These are phyloP conservation scores for Schizonepeta tenuifolia DNA, from an alignment of 257 asterid species.

Conservation along the genomic window DNA sequence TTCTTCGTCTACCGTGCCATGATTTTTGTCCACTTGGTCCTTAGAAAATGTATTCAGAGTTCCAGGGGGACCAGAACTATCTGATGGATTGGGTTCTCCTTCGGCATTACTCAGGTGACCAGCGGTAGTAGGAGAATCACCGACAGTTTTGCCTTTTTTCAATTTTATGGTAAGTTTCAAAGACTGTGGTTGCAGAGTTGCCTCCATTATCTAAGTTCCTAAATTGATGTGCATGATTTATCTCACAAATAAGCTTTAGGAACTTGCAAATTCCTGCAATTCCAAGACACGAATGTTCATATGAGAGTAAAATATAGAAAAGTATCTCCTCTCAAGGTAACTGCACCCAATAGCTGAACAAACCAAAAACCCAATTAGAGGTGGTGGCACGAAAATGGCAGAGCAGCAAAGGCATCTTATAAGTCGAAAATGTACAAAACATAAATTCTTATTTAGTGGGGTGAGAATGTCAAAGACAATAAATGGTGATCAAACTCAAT, in stretches of 20 bases:
- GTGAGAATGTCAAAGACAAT: background rate
- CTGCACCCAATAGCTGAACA: background rate
- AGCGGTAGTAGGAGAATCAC: constrained; percentile 33
- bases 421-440: background rate
- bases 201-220: constrained; percentile 38
- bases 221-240: constrained; percentile 5
- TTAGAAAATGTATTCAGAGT: constrained; percentile 36
- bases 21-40: constrained; percentile 45
- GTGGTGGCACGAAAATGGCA: background rate
- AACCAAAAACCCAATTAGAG: background rate
- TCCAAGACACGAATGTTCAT: background rate
- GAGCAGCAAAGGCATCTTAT: background rate
- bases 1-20: constrained; percentile 44
- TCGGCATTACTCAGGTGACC: constrained; percentile 36
- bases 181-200: constrained; percentile 38
- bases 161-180: constrained; percentile 45
- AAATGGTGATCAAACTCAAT: background rate
- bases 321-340: background rate
- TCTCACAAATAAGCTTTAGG: background rate
- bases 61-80: constrained; percentile 33
- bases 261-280: constrained; percentile 18
- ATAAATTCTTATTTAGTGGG: background rate
- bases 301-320: background rate
- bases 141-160: constrained; percentile 39
- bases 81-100: constrained; percentile 37